Percentiles rank a stretch among this genome's conserved stretches.
These are phyloP conservation scores for Bacidia gigantensis DNA, from an alignment of 495 filamentous ascomycete genomes.

Conservation along the genomic window DNA sequence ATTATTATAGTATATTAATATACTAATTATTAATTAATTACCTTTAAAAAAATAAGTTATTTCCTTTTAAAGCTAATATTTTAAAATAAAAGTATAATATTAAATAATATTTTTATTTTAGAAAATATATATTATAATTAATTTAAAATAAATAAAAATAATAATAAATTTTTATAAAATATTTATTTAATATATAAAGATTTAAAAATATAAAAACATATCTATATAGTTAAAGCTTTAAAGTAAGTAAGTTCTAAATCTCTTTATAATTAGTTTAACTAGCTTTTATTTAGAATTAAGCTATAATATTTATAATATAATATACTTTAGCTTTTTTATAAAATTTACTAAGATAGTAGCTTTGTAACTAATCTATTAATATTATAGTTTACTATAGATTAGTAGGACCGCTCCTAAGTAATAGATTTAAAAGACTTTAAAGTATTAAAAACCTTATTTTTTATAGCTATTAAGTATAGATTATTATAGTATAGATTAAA, in stretches of 20 bases:
- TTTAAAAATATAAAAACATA: not conserved
- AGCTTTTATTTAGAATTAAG: not conserved
- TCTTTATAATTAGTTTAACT: slow-evolving; percentile 2
- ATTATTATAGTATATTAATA: too few relatives aligned
- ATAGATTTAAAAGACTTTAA: not conserved
- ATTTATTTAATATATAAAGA: slow-evolving; percentile 3
- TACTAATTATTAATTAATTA: too few relatives aligned
- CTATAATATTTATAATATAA: slow-evolving; percentile 2
- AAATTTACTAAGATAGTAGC: not conserved
- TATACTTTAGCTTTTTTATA: slow-evolving; percentile 1
- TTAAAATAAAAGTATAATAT: not conserved
- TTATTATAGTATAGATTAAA: not conserved
- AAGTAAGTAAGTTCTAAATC: not conserved
- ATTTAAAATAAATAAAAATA: not conserved
- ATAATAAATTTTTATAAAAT: not conserved
- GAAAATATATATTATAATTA: not conserved
- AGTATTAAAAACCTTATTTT: slow-evolving; percentile 3
- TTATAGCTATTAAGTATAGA: not conserved
- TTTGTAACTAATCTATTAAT: not conserved
- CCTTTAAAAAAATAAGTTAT: too few relatives aligned
- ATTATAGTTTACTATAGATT: not conserved
- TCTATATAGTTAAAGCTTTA: not conserved
- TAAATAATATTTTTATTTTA: not conserved
- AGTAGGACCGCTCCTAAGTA: not conserved
- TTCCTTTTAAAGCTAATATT: too few relatives aligned